Conservation (phyloP, 495 filamentous ascomycete genomes). For the Aspergillus bertholletiae region DNA sequence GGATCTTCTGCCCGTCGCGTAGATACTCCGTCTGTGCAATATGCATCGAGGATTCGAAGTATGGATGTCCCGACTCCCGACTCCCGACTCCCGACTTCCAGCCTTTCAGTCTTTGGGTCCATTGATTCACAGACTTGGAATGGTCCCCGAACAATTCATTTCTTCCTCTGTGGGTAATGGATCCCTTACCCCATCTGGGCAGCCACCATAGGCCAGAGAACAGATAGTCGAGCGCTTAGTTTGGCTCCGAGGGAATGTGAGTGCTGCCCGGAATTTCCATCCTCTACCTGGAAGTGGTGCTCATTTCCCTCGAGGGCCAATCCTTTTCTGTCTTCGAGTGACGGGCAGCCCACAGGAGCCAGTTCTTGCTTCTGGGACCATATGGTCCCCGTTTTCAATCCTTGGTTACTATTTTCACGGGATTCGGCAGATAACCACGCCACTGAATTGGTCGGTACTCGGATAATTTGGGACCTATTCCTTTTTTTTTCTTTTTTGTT, state of each 20-base stretch:
- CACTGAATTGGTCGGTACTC: neutral
- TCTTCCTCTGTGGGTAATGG: neutral
- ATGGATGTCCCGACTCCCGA: too few relatives aligned
- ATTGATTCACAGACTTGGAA: neutral
- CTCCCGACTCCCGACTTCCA: too few relatives aligned
- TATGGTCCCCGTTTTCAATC: neutral
- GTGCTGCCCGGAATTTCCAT: neutral
- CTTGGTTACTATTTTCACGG: neutral
- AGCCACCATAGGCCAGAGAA: neutral
- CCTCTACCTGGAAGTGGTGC: neutral
- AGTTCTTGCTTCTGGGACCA: neutral
- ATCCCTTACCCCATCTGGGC: neutral
- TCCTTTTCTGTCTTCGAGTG: neutral
- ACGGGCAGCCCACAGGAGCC: conserved; percentile 2
- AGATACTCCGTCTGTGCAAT: neutral
- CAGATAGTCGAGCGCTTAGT: neutral
- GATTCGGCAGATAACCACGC: neutral
- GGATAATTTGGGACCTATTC: neutral
- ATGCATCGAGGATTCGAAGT: too few relatives aligned
- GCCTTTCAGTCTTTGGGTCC: neutral
- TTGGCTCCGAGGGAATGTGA: neutral
- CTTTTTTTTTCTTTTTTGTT: neutral
- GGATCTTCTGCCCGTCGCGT: neutral
- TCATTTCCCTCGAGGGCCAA: conserved; percentile 3
- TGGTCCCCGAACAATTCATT: neutral